A percentile compares a stretch with the other conserved stretches of the same genome.
Conservation (phyloP, 805 yeast genomes). For the Tetrapisispora phaffii region DNA sequence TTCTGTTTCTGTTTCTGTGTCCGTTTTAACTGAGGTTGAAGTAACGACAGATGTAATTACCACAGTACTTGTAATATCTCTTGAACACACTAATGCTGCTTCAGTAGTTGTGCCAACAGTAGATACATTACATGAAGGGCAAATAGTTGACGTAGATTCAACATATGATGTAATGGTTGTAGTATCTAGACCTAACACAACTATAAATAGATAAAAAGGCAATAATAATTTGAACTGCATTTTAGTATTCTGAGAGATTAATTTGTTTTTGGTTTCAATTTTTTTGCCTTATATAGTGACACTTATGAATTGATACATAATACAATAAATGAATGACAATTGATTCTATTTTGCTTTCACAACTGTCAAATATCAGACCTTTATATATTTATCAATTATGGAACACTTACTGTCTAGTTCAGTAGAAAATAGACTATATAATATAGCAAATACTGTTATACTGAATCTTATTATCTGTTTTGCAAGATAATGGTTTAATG, state of each 20-base stretch:
- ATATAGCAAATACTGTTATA: no score
- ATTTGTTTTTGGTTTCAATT: background rate
- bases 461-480: no score
- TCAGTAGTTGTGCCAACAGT: constrained; percentile 2
- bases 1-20: background rate
- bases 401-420: no score
- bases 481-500: background rate
- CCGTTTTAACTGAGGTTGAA: background rate
- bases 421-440: no score
- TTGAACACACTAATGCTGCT: background rate
- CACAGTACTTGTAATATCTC: background rate
- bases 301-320: no score
- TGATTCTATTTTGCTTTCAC: no score
- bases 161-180: background rate
- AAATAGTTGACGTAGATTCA: background rate
- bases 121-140: constrained; percentile 1
- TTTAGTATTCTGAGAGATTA: background rate
- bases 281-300: no score
- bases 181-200: background rate
- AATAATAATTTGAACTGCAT: background rate
- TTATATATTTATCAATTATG: no score
- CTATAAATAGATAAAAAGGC: background rate
- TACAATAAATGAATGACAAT: no score
- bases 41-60: background rate
- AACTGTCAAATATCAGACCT: no score